Evolutionary conservation across 164 flowering plant genomes (phyloP).

Genomic region (Aristolochia fimbriata): DNA sequence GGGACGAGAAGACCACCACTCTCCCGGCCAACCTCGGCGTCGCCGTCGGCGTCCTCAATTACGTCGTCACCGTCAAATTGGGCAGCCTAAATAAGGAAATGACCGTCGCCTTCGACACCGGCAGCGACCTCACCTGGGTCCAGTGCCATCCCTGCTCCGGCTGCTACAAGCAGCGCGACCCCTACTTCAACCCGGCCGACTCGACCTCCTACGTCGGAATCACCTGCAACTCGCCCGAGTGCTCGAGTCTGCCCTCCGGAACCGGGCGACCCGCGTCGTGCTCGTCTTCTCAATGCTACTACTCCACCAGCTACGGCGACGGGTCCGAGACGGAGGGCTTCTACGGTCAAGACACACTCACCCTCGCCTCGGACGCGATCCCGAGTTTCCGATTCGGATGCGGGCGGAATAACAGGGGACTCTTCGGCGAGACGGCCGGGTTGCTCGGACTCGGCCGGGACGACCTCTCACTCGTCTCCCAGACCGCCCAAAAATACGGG

Average conservation of each 20-base stretch:
- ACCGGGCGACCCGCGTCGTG: slow-evolving; percentile 19
- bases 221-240: slow-evolving; percentile 19
- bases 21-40: slow-evolving; percentile 41
- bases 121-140: slow-evolving; percentile 62
- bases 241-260: slow-evolving; percentile 18
- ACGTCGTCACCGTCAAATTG: slow-evolving; percentile 46
- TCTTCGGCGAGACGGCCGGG: slow-evolving; percentile 34
- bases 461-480: slow-evolving; percentile 26
- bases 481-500: slow-evolving; percentile 20
- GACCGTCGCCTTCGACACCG: slow-evolving; percentile 50
- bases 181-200: slow-evolving; percentile 21
- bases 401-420: slow-evolving; percentile 31
- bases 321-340: slow-evolving; percentile 28
- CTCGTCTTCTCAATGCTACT: slow-evolving; percentile 21
- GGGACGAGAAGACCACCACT: background rate
- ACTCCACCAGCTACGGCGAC: slow-evolving; percentile 31
- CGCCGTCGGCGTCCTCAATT: slow-evolving; percentile 40
- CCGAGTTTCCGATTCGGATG: slow-evolving; percentile 34
- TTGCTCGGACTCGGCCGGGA: slow-evolving; percentile 34
- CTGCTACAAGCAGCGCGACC: slow-evolving; percentile 24
- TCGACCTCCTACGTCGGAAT: slow-evolving; percentile 23
- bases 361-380: slow-evolving; percentile 17
- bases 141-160: slow-evolving; percentile 48
- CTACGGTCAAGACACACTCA: slow-evolving; percentile 26
- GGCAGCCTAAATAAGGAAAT: slow-evolving; percentile 48